Base-by-base conservation (phyloP, 2,329 filamentous ascomycete genomes). In the Grosmannia penicillata region DNA sequence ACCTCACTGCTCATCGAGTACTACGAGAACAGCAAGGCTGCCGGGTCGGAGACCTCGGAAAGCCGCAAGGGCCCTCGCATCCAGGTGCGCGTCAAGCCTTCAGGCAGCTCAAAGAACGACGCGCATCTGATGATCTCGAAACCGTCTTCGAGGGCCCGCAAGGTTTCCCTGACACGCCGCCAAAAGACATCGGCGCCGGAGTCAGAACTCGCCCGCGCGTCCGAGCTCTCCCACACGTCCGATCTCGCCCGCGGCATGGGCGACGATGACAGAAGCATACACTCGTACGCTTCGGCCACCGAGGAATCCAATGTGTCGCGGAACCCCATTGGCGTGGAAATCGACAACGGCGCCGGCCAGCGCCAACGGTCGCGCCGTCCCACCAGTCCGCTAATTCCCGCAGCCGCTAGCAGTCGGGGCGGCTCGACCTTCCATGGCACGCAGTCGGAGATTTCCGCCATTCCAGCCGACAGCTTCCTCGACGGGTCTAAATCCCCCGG, bases 1-100 rank as follows among this genome's bases (percentile, higher is more conserved):
- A 93, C 87, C 27, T 93, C 84, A 40, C 68, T 95, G 48, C 68
- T 95, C 51, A 95, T 95, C 52, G 87, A 95, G 61, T 94, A 93
- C 59, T 95, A 93, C 53, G 87, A 94, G 61, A 82, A 77, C 48
- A 75, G 78, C 45, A 87, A 83, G 56, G 43, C 49, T 31, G 59
- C 67, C 41, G 64, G 66, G 46, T 55, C 60, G n/a, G 56, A 60
- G 30, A 62, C 71, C 40, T 67, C 66, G 49, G 66, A 66, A 49
- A 71, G 75, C 49, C 78, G 81, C 50, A 78, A 82, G 49, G n/a
- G n/a, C n/a, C 86, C 87, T 11, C 93, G 85, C 55, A 84, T 95
- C 38, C 73, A 72, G 53, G 68, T 82, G 58, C 72, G 75, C 60
- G 71, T 94, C 45, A 93, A 84, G 13, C 87, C 87, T 13, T 85